Conservation (phyloP, 139 green algal genomes). For the Raphidocelis subcapitata region DNA sequence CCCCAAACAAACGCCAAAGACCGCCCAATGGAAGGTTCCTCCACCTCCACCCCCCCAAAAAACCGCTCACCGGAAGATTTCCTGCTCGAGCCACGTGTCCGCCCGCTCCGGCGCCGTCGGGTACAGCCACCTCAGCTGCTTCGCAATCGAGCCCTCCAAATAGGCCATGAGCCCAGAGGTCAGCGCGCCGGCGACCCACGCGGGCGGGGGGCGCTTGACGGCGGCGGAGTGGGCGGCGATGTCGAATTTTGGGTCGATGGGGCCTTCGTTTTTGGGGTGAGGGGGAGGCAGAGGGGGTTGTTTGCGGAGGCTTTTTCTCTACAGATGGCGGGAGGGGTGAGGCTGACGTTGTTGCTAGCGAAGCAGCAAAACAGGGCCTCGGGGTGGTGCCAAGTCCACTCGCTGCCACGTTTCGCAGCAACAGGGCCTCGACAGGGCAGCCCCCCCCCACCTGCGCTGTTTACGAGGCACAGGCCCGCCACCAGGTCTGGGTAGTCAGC, state of each 20-base stretch:
- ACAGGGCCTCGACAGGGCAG: no score
- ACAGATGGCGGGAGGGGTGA: no score
- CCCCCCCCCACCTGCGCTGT: constrained; percentile 43
- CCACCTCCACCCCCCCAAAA: no score
- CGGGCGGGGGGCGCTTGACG: constrained; percentile 34
- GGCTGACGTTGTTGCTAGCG: no score
- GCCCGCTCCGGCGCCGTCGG: constrained; percentile 62
- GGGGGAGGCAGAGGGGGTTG: background rate
- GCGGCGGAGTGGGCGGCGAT: background rate
- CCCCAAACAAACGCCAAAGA: no score
- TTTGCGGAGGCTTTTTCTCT: background rate
- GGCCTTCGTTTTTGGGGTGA: constrained; percentile 1
- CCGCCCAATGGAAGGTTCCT: no score
- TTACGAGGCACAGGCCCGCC: constrained; percentile 45
- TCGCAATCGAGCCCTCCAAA: constrained; percentile 53
- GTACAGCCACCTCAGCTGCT: constrained; percentile 75
- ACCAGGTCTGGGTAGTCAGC: constrained; percentile 64
- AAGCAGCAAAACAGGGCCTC: no score
- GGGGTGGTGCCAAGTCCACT: no score
- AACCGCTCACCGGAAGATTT: constrained; percentile 90
- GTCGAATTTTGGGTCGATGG: constrained; percentile 28
- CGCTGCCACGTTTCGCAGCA: no score
- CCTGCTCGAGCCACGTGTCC: constrained; percentile 79
- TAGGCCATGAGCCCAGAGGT: constrained; percentile 17
- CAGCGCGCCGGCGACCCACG: constrained; percentile 27